These are phyloP conservation scores for Fusarium brachygibbosum DNA, from an alignment of 2,329 filamentous ascomycete genomes.

Conservation along the genomic window DNA sequence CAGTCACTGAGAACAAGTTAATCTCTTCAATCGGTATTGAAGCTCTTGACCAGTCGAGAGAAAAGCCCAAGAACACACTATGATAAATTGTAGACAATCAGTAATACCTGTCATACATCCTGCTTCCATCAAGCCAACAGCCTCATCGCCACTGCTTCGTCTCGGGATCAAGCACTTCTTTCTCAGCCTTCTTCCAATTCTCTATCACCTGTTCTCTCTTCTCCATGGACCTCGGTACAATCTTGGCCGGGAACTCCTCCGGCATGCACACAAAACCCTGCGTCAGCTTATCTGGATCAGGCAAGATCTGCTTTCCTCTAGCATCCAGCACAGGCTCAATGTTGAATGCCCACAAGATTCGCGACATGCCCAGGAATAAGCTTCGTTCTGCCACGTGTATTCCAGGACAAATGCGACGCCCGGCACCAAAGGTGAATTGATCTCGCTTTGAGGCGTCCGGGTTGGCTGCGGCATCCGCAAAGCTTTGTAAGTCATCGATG, in stretches of 20 bases:
- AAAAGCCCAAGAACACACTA: no score
- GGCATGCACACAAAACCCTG: constrained; percentile 24
- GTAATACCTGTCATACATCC: no score
- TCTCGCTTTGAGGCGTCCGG: constrained; percentile 19
- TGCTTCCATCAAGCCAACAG: not conserved
- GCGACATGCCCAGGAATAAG: constrained; percentile 32
- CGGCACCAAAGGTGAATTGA: constrained; percentile 36
- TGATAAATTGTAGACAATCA: no score
- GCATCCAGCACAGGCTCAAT: constrained; percentile 1
- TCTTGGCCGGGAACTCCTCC: constrained; percentile 3
- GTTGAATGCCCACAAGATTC: constrained; percentile 27
- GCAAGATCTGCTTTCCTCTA: not conserved
- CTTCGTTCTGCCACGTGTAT: constrained; percentile 36
- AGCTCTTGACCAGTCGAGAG: no score
- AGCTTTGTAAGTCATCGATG: constrained; percentile 7
- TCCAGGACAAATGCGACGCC: constrained; percentile 36
- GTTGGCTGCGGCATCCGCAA: constrained; percentile 28
- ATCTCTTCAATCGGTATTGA: no score
- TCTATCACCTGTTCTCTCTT: not conserved
- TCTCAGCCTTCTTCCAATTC: not conserved
- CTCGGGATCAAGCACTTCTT: not conserved
- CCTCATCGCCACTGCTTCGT: constrained; percentile 16
- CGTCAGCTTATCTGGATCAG: constrained; percentile 14
- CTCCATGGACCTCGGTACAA: not conserved
- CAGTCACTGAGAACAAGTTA: no score